A percentile compares a stretch with the other conserved stretches of the same genome.
Conservation (phyloP, 1,139 yeast genomes). For the Taphrina deformans region DNA sequence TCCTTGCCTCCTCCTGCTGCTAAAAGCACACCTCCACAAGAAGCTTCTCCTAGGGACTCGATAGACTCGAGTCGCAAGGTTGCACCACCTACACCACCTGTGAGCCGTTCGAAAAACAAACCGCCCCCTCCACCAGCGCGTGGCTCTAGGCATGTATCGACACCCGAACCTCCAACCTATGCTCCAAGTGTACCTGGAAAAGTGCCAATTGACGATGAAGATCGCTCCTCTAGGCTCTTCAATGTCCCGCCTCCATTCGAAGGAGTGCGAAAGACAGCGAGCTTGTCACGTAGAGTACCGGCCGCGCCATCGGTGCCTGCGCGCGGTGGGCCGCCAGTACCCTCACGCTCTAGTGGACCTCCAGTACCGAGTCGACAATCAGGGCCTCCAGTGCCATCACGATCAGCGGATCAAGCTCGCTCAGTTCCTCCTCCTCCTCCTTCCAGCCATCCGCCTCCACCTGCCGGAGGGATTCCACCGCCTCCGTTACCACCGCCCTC, state of each 20-base stretch:
- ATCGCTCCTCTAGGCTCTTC: slow-evolving; percentile 30
- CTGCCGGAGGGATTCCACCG: slow-evolving; percentile 37
- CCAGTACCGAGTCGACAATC: slow-evolving; percentile 49
- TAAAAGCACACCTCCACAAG: slow-evolving; percentile 33
- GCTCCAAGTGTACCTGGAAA: slow-evolving; percentile 29
- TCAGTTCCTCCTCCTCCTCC: slow-evolving; percentile 34
- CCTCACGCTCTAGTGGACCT: slow-evolving; percentile 42
- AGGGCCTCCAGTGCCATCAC: slow-evolving; percentile 39
- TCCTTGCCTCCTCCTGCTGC: slow-evolving; percentile 38
- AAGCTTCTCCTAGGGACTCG: slow-evolving; percentile 11
- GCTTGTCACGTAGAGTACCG: slow-evolving; percentile 40
- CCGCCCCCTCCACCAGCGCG: slow-evolving; percentile 38
- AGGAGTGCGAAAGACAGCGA: slow-evolving; percentile 30
- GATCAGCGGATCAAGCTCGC: slow-evolving; percentile 21
- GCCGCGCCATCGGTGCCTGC: slow-evolving; percentile 41
- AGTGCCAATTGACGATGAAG: slow-evolving; percentile 13
- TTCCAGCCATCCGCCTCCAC: slow-evolving; percentile 34
- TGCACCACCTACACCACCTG: slow-evolving; percentile 37
- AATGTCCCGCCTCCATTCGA: slow-evolving; percentile 40
- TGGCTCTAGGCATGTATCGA: slow-evolving; percentile 25
- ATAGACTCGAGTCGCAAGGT: slow-evolving; percentile 28
- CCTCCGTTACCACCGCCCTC: slow-evolving; percentile 42
- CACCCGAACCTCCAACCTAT: slow-evolving; percentile 37
- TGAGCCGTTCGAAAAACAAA: slow-evolving; percentile 25
- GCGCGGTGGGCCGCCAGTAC: slow-evolving; percentile 40